These are phyloP conservation scores for Starmerella scarabaei DNA, from an alignment of 805 yeast species.

Conservation along the genomic window DNA sequence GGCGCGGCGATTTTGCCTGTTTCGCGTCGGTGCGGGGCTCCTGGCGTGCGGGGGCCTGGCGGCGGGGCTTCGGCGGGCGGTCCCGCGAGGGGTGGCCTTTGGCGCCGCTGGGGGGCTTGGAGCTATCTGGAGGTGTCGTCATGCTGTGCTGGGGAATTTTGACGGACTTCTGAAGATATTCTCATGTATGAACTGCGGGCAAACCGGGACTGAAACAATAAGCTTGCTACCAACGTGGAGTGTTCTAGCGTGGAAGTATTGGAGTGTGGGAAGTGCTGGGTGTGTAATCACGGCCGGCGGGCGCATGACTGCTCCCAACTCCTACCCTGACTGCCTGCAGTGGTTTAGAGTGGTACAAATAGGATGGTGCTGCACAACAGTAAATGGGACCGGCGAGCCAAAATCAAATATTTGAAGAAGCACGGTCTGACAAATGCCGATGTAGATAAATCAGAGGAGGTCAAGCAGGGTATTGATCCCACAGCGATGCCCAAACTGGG, in stretches of 20 bases:
- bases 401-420: conserved; percentile 31
- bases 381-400: conserved; percentile 41
- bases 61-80: background rate
- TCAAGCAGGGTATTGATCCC: too few relatives aligned
- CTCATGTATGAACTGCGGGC: too few relatives aligned
- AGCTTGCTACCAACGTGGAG: background rate
- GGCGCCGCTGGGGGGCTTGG: too few relatives aligned
- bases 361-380: conserved; percentile 40
- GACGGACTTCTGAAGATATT: too few relatives aligned
- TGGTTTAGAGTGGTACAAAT: background rate
- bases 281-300: background rate
- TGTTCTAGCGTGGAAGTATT: background rate
- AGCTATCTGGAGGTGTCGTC: too few relatives aligned
- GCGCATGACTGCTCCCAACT: background rate
- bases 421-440: conserved; percentile 27
- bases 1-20: background rate
- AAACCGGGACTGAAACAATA: background rate
- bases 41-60: background rate
- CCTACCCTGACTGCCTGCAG: too few relatives aligned
- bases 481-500: too few relatives aligned
- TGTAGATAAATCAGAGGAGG: background rate
- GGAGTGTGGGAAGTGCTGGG: conserved; percentile 1
- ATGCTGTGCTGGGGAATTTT: too few relatives aligned
- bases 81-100: background rate
- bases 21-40: background rate